These are phyloP conservation scores for Penicillium brasilianum DNA, from an alignment of 2,329 filamentous ascomycete species.

Conservation along the genomic window DNA sequence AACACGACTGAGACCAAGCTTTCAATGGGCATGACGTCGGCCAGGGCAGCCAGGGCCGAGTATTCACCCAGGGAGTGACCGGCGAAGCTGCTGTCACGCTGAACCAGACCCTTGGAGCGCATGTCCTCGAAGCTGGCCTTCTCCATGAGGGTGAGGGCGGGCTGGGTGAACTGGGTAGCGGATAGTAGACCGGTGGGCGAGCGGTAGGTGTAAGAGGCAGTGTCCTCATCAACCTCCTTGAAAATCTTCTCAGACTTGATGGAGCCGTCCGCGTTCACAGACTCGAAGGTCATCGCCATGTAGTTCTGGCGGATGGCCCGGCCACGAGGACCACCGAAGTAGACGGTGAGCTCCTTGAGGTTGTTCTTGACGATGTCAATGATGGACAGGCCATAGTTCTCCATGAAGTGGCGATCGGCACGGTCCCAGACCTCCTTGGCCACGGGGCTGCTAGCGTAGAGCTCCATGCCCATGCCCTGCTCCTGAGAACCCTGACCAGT, in stretches of 20 bases:
- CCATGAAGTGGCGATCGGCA: conserved; percentile 96
- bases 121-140: conserved; percentile 99
- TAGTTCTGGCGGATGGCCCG: conserved; percentile 99
- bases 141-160: conserved; percentile 97
- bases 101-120: conserved; percentile 94
- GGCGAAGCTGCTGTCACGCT: conserved; percentile 94
- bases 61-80: conserved; percentile 98
- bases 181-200: conserved; percentile 94
- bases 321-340: conserved; percentile 95
- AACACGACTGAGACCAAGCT: conserved; percentile 97
- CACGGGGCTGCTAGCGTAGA: conserved; percentile 90
- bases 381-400: conserved; percentile 98
- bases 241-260: conserved; percentile 99
- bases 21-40: conserved; percentile 99
- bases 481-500: conserved; percentile 98
- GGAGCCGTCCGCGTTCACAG: conserved; percentile 85
- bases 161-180: conserved; percentile 98
- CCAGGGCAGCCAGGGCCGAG: conserved; percentile 91
- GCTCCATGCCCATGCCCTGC: conserved; percentile 99
- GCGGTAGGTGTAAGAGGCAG: conserved; percentile 94
- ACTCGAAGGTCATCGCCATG: conserved; percentile 99
- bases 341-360: conserved; percentile 96
- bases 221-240: conserved; percentile 93
- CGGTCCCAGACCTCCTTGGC: conserved; percentile 98
- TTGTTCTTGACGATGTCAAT: conserved; percentile 99